Percentiles rank a stretch among this genome's conserved stretches.
Conservation (phyloP, 2,329 filamentous ascomycete species). For the Aspergillus fischeri region DNA sequence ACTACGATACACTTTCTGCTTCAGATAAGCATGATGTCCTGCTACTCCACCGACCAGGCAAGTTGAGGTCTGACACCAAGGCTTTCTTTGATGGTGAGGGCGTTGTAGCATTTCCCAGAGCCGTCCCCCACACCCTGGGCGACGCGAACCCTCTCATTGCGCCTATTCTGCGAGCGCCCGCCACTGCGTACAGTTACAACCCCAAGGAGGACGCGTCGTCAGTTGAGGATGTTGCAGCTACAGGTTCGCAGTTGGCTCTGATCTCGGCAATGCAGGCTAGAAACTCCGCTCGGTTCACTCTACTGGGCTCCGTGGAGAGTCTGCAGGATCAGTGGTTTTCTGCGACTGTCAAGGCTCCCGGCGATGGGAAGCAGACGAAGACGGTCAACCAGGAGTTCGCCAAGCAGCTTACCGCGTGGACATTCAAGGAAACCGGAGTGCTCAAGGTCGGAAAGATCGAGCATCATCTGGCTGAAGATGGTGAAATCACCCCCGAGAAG, state of each 20-base stretch:
- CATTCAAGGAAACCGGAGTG: conserved; percentile 91
- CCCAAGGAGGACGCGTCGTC: conserved; percentile 74
- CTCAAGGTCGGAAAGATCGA: conserved; percentile 77
- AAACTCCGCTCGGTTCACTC: conserved; percentile 84
- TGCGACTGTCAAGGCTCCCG: conserved; percentile 62
- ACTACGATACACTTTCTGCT: conserved; percentile 74
- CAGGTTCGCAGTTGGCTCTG: conserved; percentile 76
- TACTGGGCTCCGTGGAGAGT: conserved; percentile 82
- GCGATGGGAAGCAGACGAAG: conserved; percentile 53
- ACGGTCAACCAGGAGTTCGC: conserved; percentile 83
- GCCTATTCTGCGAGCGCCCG: conserved; percentile 75
- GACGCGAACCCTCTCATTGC: conserved; percentile 69
- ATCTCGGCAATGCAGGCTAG: conserved; percentile 85
- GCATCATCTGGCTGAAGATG: conserved; percentile 62
- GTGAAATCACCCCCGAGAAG: conserved; percentile 45
- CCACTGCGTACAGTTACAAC: conserved; percentile 89
- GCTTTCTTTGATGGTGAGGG: conserved; percentile 70
- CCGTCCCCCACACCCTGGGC: conserved; percentile 77
- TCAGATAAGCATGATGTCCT: conserved; percentile 84
- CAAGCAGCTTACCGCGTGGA: conserved; percentile 83
- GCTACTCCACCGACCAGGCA: conserved; percentile 65
- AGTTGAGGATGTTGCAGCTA: conserved; percentile 79
- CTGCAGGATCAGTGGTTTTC: conserved; percentile 87
- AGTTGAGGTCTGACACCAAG: conserved; percentile 65
- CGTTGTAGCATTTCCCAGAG: conserved; percentile 74